Evolutionary conservation across 2,329 filamentous ascomycete species (phyloP).

Genomic region (Epichloe scottii): DNA sequence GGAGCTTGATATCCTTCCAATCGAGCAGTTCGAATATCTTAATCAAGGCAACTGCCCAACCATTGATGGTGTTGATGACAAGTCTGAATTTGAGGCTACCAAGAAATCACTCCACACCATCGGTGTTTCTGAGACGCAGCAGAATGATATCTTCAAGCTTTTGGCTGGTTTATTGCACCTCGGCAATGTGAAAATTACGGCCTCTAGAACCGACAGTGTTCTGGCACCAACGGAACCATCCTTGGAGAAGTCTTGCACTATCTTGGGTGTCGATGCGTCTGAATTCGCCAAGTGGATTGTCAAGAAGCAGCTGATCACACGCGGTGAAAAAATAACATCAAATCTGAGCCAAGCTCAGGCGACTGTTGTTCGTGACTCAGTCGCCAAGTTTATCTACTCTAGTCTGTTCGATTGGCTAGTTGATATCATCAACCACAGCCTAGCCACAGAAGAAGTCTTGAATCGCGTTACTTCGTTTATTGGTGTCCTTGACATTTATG

Average conservation of each 20-base stretch:
- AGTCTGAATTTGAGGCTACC: slow-evolving; percentile 82
- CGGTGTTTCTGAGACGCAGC: slow-evolving; percentile 62
- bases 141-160: slow-evolving; percentile 77
- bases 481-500: slow-evolving; percentile 97
- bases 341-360: slow-evolving; percentile 91
- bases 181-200: slow-evolving; percentile 91
- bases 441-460: slow-evolving; percentile 81
- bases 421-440: slow-evolving; percentile 84
- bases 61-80: slow-evolving; percentile 93
- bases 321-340: slow-evolving; percentile 94
- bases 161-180: slow-evolving; percentile 86
- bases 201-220: slow-evolving; percentile 77
- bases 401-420: slow-evolving; percentile 98
- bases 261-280: slow-evolving; percentile 74
- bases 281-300: slow-evolving; percentile 97
- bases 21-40: slow-evolving; percentile 89
- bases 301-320: slow-evolving; percentile 94
- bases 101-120: slow-evolving; percentile 79
- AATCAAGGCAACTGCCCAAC: slow-evolving; percentile 87
- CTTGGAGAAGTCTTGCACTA: slow-evolving; percentile 65
- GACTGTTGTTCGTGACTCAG: slow-evolving; percentile 86
- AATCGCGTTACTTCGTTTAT: slow-evolving; percentile 81
- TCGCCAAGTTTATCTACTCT: slow-evolving; percentile 97
- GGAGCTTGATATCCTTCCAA: slow-evolving; percentile 63
- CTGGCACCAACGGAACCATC: slow-evolving; percentile 71